Evolutionary conservation across 106 monocot species (phyloP).

Genomic region (Hemerocallis citrina): DNA sequence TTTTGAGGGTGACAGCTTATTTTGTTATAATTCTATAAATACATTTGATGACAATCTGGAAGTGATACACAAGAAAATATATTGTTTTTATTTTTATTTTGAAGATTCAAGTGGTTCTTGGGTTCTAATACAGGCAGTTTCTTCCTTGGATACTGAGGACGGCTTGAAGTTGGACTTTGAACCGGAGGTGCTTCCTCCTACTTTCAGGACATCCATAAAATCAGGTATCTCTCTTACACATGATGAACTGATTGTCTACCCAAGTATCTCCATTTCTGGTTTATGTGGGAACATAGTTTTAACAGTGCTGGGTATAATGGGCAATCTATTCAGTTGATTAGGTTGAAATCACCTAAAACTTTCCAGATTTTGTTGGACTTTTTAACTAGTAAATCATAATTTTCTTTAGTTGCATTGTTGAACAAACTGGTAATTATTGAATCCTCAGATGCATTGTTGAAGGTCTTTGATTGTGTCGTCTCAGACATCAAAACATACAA

Average conservation of each 20-base stretch:
- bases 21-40: neutral
- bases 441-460: no score
- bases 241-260: neutral
- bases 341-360: no score
- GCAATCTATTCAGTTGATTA: no score
- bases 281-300: no score
- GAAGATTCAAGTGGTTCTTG: neutral
- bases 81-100: neutral
- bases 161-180: slow-evolving; percentile 23
- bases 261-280: neutral
- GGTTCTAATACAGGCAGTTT: slow-evolving; percentile 10
- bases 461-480: no score
- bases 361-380: no score
- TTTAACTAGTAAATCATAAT: no score
- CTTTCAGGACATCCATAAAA: neutral
- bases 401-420: no score
- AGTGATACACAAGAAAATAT: neutral
- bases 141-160: slow-evolving; percentile 15
- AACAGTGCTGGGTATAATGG: no score
- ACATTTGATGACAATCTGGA: neutral
- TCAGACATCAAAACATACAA: no score
- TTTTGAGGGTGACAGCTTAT: neutral
- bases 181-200: slow-evolving; percentile 22
- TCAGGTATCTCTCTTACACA: slow-evolving; percentile 11
- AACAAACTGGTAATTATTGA: no score